These are phyloP conservation scores for Starmerella gropengiesseri DNA, from an alignment of 805 yeast species.

Conservation along the genomic window DNA sequence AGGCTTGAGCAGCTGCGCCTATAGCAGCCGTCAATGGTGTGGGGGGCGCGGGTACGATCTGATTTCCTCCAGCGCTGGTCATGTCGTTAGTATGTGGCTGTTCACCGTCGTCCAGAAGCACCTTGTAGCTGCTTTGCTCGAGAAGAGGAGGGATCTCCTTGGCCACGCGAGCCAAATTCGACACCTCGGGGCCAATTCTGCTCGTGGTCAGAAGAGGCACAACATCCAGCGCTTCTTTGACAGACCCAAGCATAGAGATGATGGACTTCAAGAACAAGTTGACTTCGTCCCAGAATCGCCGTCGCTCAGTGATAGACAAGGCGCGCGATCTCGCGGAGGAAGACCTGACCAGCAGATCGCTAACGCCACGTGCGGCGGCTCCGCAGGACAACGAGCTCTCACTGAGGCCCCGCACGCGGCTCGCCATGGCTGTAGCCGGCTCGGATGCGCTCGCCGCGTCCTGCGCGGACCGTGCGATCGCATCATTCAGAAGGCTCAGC, in stretches of 20 bases:
- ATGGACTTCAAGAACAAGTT: conserved; percentile 73
- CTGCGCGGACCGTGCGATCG: conserved; percentile 22
- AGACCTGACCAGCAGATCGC: conserved; percentile 42
- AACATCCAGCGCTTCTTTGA: conserved; percentile 72
- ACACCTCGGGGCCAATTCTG: conserved; percentile 51
- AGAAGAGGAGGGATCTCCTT: conserved; percentile 83
- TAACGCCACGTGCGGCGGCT: conserved; percentile 65
- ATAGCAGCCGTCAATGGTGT: conserved; percentile 34
- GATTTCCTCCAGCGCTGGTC: background rate
- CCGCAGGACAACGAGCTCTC: conserved; percentile 66
- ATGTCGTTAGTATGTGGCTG: background rate
- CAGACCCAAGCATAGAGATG: conserved; percentile 70
- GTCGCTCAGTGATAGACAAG: conserved; percentile 39
- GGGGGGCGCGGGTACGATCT: conserved; percentile 24
- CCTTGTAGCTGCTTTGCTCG: conserved; percentile 49
- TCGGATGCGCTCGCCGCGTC: conserved; percentile 17
- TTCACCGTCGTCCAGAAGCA: conserved; percentile 17
- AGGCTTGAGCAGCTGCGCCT: conserved; percentile 34
- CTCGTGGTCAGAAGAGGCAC: conserved; percentile 70
- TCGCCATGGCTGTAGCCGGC: conserved; percentile 43
- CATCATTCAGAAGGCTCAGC: conserved; percentile 20
- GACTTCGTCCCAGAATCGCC: conserved; percentile 73
- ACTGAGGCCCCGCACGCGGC: conserved; percentile 66
- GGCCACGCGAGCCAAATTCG: conserved; percentile 73
- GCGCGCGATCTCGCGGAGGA: conserved; percentile 31